Conservation (phyloP, 2,329 filamentous ascomycete species). For the Coniochaeta sp. region DNA sequence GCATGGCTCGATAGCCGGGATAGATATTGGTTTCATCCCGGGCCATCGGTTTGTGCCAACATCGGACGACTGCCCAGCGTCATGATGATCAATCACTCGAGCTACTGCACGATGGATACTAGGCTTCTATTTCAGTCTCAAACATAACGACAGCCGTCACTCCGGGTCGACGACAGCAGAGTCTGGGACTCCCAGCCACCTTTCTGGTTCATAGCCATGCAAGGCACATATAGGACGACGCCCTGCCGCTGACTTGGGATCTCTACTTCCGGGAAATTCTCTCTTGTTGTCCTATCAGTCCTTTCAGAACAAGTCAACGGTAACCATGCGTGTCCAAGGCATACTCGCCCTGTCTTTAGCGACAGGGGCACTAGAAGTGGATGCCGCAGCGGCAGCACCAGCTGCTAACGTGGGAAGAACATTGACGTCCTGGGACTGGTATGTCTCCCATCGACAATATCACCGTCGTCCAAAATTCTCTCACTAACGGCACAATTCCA, state of each 20-base stretch:
- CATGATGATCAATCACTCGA: background rate
- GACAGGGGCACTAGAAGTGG: background rate
- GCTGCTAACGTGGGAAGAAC: slow-evolving; percentile 5
- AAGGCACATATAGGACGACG: background rate
- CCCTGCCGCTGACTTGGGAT: background rate
- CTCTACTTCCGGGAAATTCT: background rate
- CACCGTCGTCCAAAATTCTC: background rate
- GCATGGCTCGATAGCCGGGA: background rate
- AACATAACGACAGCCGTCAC: background rate
- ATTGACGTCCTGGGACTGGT: slow-evolving; percentile 14
- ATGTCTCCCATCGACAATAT: background rate
- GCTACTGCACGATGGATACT: background rate
- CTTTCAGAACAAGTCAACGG: background rate
- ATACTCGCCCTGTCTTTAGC: background rate
- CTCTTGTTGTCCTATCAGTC: background rate
- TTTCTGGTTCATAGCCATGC: background rate
- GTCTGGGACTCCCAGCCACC: background rate
- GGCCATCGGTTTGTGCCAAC: background rate
- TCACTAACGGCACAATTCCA: slow-evolving; percentile 2
- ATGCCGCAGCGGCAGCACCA: background rate
- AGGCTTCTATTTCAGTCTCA: background rate
- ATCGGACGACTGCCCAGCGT: background rate
- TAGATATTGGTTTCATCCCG: background rate
- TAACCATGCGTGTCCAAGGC: background rate
- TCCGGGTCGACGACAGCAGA: background rate